These are phyloP conservation scores for Marasmius sp. DNA, from an alignment of 1,284 basidiomycete species.

Conservation along the genomic window DNA sequence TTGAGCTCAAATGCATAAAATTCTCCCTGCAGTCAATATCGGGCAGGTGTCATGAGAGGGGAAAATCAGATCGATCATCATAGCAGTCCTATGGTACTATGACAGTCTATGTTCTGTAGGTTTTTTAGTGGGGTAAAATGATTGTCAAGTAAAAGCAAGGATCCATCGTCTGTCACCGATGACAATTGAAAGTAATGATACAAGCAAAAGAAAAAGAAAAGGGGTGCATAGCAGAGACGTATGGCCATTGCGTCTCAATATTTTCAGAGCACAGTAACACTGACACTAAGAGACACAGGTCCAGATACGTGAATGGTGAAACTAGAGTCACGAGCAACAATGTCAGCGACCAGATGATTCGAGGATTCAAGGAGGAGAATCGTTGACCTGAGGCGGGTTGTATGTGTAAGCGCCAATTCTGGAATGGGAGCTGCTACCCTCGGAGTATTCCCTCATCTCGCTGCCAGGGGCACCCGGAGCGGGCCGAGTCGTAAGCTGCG, in stretches of 20 bases:
- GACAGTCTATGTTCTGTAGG: no score
- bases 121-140: no score
- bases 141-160: no score
- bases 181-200: no score
- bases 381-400: conserved; percentile 9
- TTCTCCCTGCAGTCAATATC: no score
- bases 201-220: neutral
- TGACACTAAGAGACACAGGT: neutral
- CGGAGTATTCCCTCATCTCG: neutral
- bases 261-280: neutral
- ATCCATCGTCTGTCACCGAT: no score
- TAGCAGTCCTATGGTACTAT: no score
- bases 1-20: no score
- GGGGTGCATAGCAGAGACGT: neutral
- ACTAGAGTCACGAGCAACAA: neutral
- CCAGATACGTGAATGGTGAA: neutral
- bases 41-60: no score
- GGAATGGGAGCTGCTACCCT: conserved; percentile 11
- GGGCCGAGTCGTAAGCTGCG: conserved; percentile 6
- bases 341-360: neutral
- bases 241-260: neutral
- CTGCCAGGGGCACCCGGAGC: conserved; percentile 1
- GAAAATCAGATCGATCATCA: no score
- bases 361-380: neutral
- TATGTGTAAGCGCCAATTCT: conserved; percentile 4